Base-by-base conservation (phyloP, 768 basidiomycete species). In the Tylopilus sp. region DNA sequence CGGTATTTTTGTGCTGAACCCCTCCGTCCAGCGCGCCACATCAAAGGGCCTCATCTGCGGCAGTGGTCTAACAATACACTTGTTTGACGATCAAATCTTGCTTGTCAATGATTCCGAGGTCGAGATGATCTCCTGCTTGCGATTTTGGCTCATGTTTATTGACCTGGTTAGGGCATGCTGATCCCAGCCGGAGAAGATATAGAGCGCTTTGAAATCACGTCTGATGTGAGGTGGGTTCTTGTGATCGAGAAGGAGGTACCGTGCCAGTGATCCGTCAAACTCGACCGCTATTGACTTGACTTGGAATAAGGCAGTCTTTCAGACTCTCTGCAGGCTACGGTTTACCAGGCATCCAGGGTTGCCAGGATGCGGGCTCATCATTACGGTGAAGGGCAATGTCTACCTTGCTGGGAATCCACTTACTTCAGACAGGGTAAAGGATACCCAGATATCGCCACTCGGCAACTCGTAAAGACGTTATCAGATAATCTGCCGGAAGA, bases 191-290 rank as follows among this genome's bases (percentile, higher is more conserved):
- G 79, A 33, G 90, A 91, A 61, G 81, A 85, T 42, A 85, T 98
- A 40, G 67, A 73, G 15, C 72, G 75, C 0, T 80, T 94, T 49
- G 73, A 76, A n/a, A 59, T 86, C 4, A 65, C 74, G n/a, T 70
- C 75, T 10, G 65, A 75, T 36, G 61, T 91, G 12, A 57, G 75
- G 1, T 98, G 91, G 90, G 79, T 98, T 6, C 73, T 98, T 15
- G 73, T 98, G 4, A 77, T 98, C 17, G 97, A 99, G 71, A 99
- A 99, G 73, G 97, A 99, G 72, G 95, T 87, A 28, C 44, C 71
- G 56, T 6, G 6, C 23, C 11, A 1, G 28, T 28, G 6, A 46
- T 30, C 20, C 21, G 31, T 40, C 20, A 6, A 6, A 21, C 21
- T 30, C 21, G 18, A 44, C 26, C 5, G 26, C 12, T 21, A 17